Conservation (phyloP, 805 yeast genomes). For the Zygosaccharomyces pseudorouxii region DNA sequence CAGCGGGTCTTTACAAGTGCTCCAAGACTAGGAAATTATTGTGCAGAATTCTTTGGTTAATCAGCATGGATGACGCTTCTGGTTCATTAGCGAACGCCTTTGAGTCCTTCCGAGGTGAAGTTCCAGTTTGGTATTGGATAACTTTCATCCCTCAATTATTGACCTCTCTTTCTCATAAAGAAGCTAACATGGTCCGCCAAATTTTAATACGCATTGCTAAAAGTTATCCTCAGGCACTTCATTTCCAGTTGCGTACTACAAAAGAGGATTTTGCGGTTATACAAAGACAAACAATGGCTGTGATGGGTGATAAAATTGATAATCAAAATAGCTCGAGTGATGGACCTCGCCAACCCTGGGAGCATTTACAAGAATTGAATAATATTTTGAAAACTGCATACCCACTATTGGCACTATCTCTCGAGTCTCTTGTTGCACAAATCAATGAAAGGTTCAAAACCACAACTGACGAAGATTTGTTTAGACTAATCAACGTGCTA, state of each 20-base stretch:
- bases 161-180: constrained; percentile 84
- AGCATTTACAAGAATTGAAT: constrained; percentile 86
- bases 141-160: constrained; percentile 92
- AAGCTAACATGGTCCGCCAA: constrained; percentile 83
- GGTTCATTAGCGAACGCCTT: constrained; percentile 83
- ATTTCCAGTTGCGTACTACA: constrained; percentile 91
- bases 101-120: constrained; percentile 89
- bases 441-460: constrained; percentile 90
- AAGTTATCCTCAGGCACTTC: constrained; percentile 94
- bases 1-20: constrained; percentile 93
- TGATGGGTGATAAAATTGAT: constrained; percentile 34
- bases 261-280: constrained; percentile 88
- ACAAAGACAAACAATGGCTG: constrained; percentile 66
- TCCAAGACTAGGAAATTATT: constrained; percentile 83
- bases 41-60: constrained; percentile 89
- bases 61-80: constrained; percentile 80
- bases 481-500: constrained; percentile 85
- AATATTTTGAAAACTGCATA: constrained; percentile 94
- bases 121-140: constrained; percentile 99
- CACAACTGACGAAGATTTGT: constrained; percentile 93
- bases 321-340: constrained; percentile 12
- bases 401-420: constrained; percentile 84
- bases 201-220: constrained; percentile 90
- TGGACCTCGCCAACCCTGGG: constrained; percentile 78
- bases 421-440: constrained; percentile 94